phyloP scores from a whole-genome alignment of 106 monocot genomes.

The Acanthochlamys bracteata region DNA sequence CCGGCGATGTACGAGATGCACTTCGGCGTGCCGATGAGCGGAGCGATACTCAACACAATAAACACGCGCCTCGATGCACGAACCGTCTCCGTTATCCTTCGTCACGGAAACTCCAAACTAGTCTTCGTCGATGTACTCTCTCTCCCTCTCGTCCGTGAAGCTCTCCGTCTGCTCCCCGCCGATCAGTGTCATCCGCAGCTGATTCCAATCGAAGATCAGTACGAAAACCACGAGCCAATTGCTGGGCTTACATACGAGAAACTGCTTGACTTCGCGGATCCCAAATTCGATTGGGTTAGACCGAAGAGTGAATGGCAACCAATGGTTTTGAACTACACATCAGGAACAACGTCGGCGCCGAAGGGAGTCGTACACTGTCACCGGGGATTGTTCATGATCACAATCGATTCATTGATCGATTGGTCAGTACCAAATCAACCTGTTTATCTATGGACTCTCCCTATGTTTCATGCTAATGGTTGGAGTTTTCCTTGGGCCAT shows the following conservation, averaged over 20 bases:
- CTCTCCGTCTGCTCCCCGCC: constrained; percentile 12
- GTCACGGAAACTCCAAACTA: constrained; percentile 33
- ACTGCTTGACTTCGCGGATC: constrained; percentile 12
- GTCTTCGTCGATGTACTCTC: constrained; percentile 48
- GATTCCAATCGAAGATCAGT: constrained; percentile 30
- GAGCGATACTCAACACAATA: constrained; percentile 22
- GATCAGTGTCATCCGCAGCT: constrained; percentile 8
- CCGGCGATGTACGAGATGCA: constrained; percentile 49
- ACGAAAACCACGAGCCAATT: neutral
- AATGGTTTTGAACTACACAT: constrained; percentile 39
- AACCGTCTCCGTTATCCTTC: constrained; percentile 31
- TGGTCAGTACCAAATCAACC: constrained; percentile 33
- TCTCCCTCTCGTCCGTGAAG: constrained; percentile 11
- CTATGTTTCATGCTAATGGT: constrained; percentile 51
- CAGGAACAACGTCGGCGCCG: constrained; percentile 36
- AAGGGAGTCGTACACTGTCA: constrained; percentile 49
- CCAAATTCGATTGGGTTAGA: constrained; percentile 24
- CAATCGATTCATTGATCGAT: constrained; percentile 23
- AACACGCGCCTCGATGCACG: constrained; percentile 37
- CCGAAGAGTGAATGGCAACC: constrained; percentile 30
- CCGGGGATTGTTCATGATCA: constrained; percentile 30
- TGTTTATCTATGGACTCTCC: constrained; percentile 48
- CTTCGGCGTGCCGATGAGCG: constrained; percentile 26
- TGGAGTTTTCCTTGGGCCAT: constrained; percentile 40
- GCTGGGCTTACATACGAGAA: constrained; percentile 11